These are phyloP conservation scores for Aspergillus hortae DNA, from an alignment of 2,329 filamentous ascomycete genomes.

Conservation along the genomic window DNA sequence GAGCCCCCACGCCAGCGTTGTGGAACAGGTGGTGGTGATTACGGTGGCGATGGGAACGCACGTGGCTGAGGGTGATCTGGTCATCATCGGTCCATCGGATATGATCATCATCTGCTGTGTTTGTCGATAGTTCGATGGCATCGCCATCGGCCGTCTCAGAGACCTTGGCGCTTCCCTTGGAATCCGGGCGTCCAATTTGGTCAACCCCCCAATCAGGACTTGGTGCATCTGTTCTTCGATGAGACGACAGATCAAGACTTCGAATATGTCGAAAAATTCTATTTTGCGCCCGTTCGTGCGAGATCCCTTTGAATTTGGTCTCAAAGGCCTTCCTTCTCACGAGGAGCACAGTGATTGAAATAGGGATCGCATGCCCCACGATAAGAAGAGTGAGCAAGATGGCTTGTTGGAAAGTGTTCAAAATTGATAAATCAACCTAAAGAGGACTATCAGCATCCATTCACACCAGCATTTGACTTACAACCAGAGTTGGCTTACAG, in stretches of 20 bases:
- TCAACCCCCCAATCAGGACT: slow-evolving; percentile 1
- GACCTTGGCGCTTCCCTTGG: slow-evolving; percentile 1
- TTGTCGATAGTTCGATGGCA: slow-evolving; percentile 1
- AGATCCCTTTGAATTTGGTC: slow-evolving; percentile 55
- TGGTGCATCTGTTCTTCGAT: neutral
- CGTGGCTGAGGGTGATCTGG: slow-evolving; percentile 23
- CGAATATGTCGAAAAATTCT: slow-evolving; percentile 1
- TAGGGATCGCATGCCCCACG: slow-evolving; percentile 63
- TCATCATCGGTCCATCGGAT: slow-evolving; percentile 30
- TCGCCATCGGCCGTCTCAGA: slow-evolving; percentile 1
- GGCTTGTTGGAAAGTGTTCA: slow-evolving; percentile 67
- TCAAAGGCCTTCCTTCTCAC: slow-evolving; percentile 62
- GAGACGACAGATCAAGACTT: neutral
- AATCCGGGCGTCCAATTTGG: neutral
- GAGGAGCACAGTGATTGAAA: slow-evolving; percentile 62
- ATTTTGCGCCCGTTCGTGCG: slow-evolving; percentile 28
- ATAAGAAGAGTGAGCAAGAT: slow-evolving; percentile 64
- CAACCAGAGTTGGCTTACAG: slow-evolving; percentile 32
- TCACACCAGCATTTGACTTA: neutral
- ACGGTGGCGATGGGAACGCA: slow-evolving; percentile 11
- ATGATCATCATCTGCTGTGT: slow-evolving; percentile 8
- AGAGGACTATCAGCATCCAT: slow-evolving; percentile 4
- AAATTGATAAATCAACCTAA: slow-evolving; percentile 48
- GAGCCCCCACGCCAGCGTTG: slow-evolving; percentile 34
- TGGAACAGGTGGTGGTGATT: slow-evolving; percentile 30